Conservation (phyloP, 345 rosid genomes). For the Psidium friedrichsthalianum region DNA sequence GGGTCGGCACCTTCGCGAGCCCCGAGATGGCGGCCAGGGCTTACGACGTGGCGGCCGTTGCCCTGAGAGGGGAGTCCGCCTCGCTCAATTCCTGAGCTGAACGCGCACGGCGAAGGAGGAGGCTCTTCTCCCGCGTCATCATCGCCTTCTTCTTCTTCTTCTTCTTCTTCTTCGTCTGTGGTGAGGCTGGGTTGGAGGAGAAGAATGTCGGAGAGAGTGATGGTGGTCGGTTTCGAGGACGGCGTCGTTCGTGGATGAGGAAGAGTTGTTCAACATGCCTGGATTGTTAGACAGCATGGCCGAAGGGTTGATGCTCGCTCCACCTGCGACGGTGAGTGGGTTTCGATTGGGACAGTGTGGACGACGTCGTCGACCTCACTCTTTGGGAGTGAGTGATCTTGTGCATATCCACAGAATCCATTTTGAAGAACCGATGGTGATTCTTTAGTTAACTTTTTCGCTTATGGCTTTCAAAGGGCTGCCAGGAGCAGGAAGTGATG, state of each 20-base stretch:
- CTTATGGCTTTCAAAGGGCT: background rate
- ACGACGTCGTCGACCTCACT: slow-evolving; percentile 21
- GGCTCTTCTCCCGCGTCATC: background rate
- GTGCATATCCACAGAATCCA: background rate
- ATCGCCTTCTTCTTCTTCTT: background rate
- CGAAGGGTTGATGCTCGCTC: slow-evolving; percentile 45
- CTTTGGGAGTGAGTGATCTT: slow-evolving; percentile 20
- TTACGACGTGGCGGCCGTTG: slow-evolving; percentile 34
- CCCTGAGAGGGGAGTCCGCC: slow-evolving; percentile 28
- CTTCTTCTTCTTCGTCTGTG: background rate
- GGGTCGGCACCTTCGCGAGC: slow-evolving; percentile 39
- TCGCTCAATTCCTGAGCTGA: slow-evolving; percentile 24
- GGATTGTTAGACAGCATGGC: slow-evolving; percentile 42
- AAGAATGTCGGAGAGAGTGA: background rate
- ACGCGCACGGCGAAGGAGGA: background rate
- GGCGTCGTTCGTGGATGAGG: slow-evolving; percentile 28
- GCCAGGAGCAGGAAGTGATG: background rate
- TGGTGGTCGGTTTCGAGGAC: background rate
- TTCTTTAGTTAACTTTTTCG: background rate
- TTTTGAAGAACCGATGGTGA: background rate
- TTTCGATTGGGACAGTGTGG: slow-evolving; percentile 21
- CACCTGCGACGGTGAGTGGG: slow-evolving; percentile 31
- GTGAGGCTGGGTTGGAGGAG: background rate
- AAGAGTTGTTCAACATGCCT: slow-evolving; percentile 55
- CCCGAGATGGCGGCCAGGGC: slow-evolving; percentile 43